phyloP scores from a whole-genome alignment of 768 basidiomycete genomes.

The Stropharia rugosoannulata region DNA sequence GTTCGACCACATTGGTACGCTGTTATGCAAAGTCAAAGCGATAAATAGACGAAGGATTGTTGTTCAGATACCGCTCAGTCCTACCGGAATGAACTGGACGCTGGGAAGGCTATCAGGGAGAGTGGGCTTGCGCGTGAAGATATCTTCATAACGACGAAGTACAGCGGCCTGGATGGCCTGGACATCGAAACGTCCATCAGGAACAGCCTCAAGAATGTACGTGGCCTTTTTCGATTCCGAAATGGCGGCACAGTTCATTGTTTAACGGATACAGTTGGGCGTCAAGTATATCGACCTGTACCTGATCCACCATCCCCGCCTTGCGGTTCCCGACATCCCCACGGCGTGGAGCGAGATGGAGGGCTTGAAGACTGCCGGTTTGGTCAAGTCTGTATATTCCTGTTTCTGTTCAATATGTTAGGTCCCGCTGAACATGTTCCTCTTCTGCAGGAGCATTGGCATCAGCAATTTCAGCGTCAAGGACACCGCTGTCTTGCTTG shows the following conservation, averaged over 20 bases:
- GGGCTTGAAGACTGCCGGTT: slow-evolving; percentile 50
- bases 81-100: slow-evolving; percentile 62
- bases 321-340: slow-evolving; percentile 57
- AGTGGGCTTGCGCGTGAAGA: slow-evolving; percentile 57
- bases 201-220: slow-evolving; percentile 55
- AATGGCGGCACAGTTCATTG: not conserved
- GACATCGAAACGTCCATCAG: slow-evolving; percentile 55
- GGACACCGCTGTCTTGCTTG: slow-evolving; percentile 54
- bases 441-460: slow-evolving; percentile 57
- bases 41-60: not conserved
- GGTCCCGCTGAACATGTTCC: not conserved
- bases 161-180: slow-evolving; percentile 48
- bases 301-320: slow-evolving; percentile 59
- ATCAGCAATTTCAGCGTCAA: slow-evolving; percentile 66
- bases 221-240: slow-evolving; percentile 12
- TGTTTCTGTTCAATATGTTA: too few relatives aligned
- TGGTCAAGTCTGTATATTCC: slow-evolving; percentile 44
- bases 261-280: slow-evolving; percentile 45
- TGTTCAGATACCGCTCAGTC: slow-evolving; percentile 57
- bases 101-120: slow-evolving; percentile 50
- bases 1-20: slow-evolving; percentile 61
- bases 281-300: slow-evolving; percentile 69
- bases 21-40: not conserved
- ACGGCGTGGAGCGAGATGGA: slow-evolving; percentile 67
- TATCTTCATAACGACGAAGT: slow-evolving; percentile 68